Percentiles rank a stretch among this genome's conserved stretches.
phyloP scores from a whole-genome alignment of 2,329 filamentous ascomycete species.

The Sordariomycetes sp. region DNA sequence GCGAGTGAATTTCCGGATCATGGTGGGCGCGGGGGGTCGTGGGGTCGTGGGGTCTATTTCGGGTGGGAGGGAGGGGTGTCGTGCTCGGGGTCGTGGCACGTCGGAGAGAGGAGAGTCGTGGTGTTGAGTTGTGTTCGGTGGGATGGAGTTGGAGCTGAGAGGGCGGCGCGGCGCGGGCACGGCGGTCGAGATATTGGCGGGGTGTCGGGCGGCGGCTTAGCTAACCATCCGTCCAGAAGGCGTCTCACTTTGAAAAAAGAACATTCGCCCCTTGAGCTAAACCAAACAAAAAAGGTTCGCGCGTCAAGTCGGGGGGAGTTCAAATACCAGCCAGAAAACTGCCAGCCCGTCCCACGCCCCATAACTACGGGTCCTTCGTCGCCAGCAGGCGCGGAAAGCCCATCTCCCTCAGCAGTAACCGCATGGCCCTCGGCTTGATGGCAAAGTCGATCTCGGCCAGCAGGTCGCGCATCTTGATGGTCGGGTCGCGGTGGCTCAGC shows the following conservation, averaged over 20 bases:
- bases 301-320: too few relatives aligned
- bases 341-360: neutral
- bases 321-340: neutral
- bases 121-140: too few relatives aligned
- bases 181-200: too few relatives aligned
- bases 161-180: too few relatives aligned
- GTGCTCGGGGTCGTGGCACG: too few relatives aligned
- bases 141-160: neutral
- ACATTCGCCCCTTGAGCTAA: neutral
- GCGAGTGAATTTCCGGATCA: slow-evolving; percentile 4
- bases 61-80: neutral
- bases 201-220: neutral
- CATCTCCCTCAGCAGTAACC: neutral
- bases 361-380: neutral
- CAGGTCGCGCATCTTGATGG: neutral
- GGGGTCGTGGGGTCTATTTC: neutral
- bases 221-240: neutral
- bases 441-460: neutral
- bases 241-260: neutral
- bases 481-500: neutral
- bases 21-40: neutral
- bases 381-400: neutral
- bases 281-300: too few relatives aligned
- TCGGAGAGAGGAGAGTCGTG: too few relatives aligned
- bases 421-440: neutral